A percentile compares a stretch with the other conserved stretches of the same genome.
Evolutionary conservation across 129 eudicot species (phyloP).

Genomic region (Tanacetum coccineum): DNA sequence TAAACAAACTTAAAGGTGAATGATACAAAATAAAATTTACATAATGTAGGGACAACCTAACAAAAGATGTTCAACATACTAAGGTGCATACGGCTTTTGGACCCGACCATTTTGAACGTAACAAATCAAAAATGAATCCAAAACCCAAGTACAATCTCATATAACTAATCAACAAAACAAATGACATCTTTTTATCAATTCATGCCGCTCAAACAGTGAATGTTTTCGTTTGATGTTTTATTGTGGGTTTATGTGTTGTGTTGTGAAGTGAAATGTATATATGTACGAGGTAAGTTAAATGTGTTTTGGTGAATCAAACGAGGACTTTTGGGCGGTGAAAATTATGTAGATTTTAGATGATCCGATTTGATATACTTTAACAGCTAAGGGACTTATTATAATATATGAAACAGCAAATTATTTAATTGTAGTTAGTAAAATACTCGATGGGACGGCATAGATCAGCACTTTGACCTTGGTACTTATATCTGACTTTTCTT

Average conservation of each 20-base stretch:
- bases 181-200: constrained; percentile 45
- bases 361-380: background rate
- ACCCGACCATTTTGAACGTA: constrained; percentile 76
- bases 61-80: constrained; percentile 23
- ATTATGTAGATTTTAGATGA: constrained; percentile 19
- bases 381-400: constrained; percentile 3
- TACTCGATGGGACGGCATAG: constrained; percentile 12
- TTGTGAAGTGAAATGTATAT: background rate
- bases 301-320: constrained; percentile 16
- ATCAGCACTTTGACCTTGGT: constrained; percentile 3
- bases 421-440: too few relatives aligned
- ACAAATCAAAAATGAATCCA: constrained; percentile 55
- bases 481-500: background rate
- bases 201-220: background rate
- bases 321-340: constrained; percentile 30
- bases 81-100: constrained; percentile 68
- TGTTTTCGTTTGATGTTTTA: constrained; percentile 15
- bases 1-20: constrained; percentile 7
- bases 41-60: too few relatives aligned
- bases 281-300: constrained; percentile 13
- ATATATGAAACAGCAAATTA: background rate
- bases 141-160: constrained; percentile 57
- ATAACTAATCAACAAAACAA: constrained; percentile 55
- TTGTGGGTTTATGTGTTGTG: background rate
- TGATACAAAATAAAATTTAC: constrained; percentile 2